These are phyloP conservation scores for Aspergillus texensis DNA, from an alignment of 2,329 filamentous ascomycete species.

Conservation along the genomic window DNA sequence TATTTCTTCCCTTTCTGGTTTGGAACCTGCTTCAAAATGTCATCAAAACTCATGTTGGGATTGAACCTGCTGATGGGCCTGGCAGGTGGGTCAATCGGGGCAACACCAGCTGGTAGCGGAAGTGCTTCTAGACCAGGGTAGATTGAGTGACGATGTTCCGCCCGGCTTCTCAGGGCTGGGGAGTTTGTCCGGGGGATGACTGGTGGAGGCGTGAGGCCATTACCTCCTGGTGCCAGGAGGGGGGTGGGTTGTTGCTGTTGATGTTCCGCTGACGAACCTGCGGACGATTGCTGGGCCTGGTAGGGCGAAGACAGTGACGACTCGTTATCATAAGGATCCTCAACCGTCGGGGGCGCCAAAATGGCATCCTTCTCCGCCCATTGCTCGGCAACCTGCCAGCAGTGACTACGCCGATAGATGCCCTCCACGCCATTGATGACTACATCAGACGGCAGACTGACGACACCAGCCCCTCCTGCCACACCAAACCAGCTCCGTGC, in stretches of 20 bases:
- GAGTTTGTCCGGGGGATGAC: slow-evolving; percentile 40
- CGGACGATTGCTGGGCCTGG: slow-evolving; percentile 40
- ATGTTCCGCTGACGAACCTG: slow-evolving; percentile 39
- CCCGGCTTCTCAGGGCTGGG: slow-evolving; percentile 31
- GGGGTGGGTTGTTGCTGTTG: slow-evolving; percentile 34
- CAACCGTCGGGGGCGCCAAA: slow-evolving; percentile 35
- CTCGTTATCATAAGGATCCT: slow-evolving; percentile 41
- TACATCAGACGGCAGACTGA: slow-evolving; percentile 64
- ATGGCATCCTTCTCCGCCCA: slow-evolving; percentile 56
- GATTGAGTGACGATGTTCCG: slow-evolving; percentile 47
- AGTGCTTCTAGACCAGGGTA: slow-evolving; percentile 50
- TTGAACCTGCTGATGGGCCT: slow-evolving; percentile 47
- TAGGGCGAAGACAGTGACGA: slow-evolving; percentile 43
- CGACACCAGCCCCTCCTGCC: slow-evolving; percentile 65
- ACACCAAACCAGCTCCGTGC: slow-evolving; percentile 54
- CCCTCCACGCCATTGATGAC: slow-evolving; percentile 69
- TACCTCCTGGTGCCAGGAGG: slow-evolving; percentile 32
- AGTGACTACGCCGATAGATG: slow-evolving; percentile 69
- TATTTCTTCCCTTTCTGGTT: slow-evolving; percentile 42
- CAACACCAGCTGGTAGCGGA: slow-evolving; percentile 46
- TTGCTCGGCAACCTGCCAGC: slow-evolving; percentile 65
- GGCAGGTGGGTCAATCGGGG: slow-evolving; percentile 42
- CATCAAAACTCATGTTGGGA: slow-evolving; percentile 53
- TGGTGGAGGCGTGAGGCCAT: slow-evolving; percentile 37
- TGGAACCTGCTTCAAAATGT: slow-evolving; percentile 48